These are phyloP conservation scores for Serendipita sp. DNA, from an alignment of 1,284 basidiomycete species.

Conservation along the genomic window DNA sequence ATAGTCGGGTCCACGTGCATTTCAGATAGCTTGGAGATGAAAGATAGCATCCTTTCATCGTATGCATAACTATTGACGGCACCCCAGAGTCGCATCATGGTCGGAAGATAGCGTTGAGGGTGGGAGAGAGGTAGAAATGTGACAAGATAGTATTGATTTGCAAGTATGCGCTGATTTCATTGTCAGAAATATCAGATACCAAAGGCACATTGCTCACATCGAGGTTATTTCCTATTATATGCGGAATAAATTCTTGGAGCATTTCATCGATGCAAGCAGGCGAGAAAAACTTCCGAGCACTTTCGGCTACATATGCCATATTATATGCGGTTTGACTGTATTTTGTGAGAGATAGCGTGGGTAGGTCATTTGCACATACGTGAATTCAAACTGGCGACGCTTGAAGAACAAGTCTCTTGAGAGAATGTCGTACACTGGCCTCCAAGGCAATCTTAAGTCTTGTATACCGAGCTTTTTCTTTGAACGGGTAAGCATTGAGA, in stretches of 20 bases:
- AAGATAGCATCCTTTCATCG: conserved; percentile 69
- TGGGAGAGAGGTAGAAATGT: conserved; percentile 68
- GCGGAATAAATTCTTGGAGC: conserved; percentile 67
- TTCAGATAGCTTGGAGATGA: conserved; percentile 54
- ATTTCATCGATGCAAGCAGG: conserved; percentile 81
- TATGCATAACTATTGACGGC: conserved; percentile 72
- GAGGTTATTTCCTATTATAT: conserved; percentile 59
- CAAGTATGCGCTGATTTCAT: conserved; percentile 44
- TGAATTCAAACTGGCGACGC: conserved; percentile 69
- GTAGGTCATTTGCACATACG: conserved; percentile 26
- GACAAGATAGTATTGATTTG: conserved; percentile 68
- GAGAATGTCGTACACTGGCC: conserved; percentile 68
- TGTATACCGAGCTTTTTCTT: conserved; percentile 64
- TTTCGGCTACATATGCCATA: conserved; percentile 76
- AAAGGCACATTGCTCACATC: conserved; percentile 37
- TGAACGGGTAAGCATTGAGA: conserved; percentile 44
- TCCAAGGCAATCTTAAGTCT: conserved; percentile 82
- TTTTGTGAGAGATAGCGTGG: background rate
- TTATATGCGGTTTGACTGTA: conserved; percentile 62
- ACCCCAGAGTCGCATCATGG: conserved; percentile 71
- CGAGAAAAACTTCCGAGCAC: conserved; percentile 77
- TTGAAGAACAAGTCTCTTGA: conserved; percentile 73
- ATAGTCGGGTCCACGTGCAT: conserved; percentile 58
- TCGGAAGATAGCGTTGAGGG: conserved; percentile 66
- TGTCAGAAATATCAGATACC: conserved; percentile 11